phyloP scores from a whole-genome alignment of 371 early-diverging fungal species.

The Mortierella sp. region DNA sequence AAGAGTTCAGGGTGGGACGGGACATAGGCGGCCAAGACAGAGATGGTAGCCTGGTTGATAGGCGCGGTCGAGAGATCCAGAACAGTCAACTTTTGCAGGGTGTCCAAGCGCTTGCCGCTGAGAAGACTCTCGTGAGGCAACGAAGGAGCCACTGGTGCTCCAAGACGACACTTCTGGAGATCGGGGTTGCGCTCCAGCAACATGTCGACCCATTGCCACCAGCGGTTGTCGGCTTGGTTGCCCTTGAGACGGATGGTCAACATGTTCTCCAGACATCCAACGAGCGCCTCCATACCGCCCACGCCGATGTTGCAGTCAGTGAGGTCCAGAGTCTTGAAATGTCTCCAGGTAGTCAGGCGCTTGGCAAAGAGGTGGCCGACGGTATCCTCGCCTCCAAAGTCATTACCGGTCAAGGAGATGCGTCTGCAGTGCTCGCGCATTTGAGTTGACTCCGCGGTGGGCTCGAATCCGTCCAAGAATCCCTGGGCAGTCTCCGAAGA shows the following conservation, averaged over 20 bases:
- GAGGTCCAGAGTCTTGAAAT: conserved; percentile 36
- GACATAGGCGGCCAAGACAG: conserved; percentile 15
- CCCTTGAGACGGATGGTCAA: conserved; percentile 34
- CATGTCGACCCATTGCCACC: conserved; percentile 54
- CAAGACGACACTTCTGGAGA: conserved; percentile 36
- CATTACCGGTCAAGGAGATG: conserved; percentile 41
- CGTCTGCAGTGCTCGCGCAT: conserved; percentile 33
- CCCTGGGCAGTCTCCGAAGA: conserved; percentile 30
- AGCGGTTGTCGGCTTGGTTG: conserved; percentile 34
- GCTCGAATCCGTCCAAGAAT: conserved; percentile 30
- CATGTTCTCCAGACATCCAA: conserved; percentile 23
- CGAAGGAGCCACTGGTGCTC: conserved; percentile 25
- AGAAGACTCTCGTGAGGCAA: conserved; percentile 11
- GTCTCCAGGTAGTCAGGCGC: conserved; percentile 25
- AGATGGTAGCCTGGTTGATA: conserved; percentile 28
- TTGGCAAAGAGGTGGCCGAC: conserved; percentile 27
- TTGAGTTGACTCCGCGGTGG: background rate
- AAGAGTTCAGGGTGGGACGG: conserved; percentile 13
- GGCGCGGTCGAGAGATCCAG: conserved; percentile 40
- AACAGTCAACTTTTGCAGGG: conserved; percentile 18
- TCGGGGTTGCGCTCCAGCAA: conserved; percentile 31
- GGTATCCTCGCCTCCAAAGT: conserved; percentile 36
- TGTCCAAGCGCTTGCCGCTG: conserved; percentile 12
- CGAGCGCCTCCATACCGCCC: conserved; percentile 31
- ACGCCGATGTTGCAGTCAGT: conserved; percentile 46